Evolutionary conservation across 1,284 basidiomycete genomes (phyloP).

Genomic region (Athelia sp.): DNA sequence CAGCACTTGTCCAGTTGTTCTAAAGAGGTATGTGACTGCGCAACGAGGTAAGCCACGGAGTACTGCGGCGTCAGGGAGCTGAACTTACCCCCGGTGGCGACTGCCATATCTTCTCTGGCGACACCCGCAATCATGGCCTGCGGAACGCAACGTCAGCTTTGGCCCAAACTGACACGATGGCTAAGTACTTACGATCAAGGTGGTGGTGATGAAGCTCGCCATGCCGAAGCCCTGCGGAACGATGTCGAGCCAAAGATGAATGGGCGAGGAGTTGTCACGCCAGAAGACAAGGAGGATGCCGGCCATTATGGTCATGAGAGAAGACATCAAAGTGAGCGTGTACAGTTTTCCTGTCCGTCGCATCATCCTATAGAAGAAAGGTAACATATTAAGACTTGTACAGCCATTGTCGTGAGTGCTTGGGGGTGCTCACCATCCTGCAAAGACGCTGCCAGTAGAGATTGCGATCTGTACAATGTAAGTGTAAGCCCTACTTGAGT

Average conservation of each 20-base stretch:
- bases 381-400: neutral
- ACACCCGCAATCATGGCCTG: slow-evolving; percentile 85
- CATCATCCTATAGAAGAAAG: slow-evolving; percentile 57
- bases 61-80: slow-evolving; percentile 1
- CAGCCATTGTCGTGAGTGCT: neutral
- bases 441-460: slow-evolving; percentile 75
- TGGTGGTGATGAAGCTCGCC: slow-evolving; percentile 78
- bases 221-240: slow-evolving; percentile 80
- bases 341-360: slow-evolving; percentile 79
- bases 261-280: slow-evolving; percentile 55
- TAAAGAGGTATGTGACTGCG: slow-evolving; percentile 84
- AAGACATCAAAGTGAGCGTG: slow-evolving; percentile 60
- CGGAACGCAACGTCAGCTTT: slow-evolving; percentile 6
- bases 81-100: slow-evolving; percentile 84
- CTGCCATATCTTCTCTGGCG: slow-evolving; percentile 75
- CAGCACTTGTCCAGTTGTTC: slow-evolving; percentile 87
- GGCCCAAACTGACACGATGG: slow-evolving; percentile 5
- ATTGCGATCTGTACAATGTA: slow-evolving; percentile 53
- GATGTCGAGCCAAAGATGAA: slow-evolving; percentile 74
- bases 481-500: slow-evolving; percentile 10
- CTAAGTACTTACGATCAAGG: slow-evolving; percentile 58
- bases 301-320: slow-evolving; percentile 47
- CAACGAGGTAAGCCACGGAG: slow-evolving; percentile 5
- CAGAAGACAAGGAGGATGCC: slow-evolving; percentile 56
- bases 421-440: slow-evolving; percentile 75